phyloP scores from a whole-genome alignment of 2,329 filamentous ascomycete genomes.

The Ophiocordyceps camponoti-rufipedis region DNA sequence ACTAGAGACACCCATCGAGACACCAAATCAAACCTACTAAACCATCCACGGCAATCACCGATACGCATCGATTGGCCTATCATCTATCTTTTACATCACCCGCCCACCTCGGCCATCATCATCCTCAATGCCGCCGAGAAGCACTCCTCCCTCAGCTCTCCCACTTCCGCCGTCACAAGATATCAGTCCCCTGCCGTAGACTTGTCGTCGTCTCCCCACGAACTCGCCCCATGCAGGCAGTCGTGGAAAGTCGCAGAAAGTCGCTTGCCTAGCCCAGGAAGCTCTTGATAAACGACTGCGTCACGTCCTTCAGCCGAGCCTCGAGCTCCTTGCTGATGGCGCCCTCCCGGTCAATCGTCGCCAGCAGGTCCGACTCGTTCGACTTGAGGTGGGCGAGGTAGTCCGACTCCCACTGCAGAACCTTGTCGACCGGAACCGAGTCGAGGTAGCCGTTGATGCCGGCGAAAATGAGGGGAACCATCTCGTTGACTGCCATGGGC shows the following conservation, averaged over 20 bases:
- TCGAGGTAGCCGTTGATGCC: slow-evolving; percentile 98
- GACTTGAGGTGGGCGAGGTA: slow-evolving; percentile 83
- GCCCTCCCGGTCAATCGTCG: slow-evolving; percentile 89
- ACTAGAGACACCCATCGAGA: no score
- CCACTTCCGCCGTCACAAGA: no score
- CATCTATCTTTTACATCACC: no score
- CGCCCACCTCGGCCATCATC: no score
- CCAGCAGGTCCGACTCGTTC: slow-evolving; percentile 71
- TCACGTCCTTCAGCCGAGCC: slow-evolving; percentile 60
- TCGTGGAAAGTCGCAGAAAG: slow-evolving; percentile 9
- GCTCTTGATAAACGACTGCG: slow-evolving; percentile 78
- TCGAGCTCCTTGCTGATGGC: slow-evolving; percentile 89
- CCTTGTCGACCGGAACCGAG: slow-evolving; percentile 72
- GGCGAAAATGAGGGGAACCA: slow-evolving; percentile 98
- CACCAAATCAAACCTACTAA: no score
- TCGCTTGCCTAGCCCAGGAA: slow-evolving; percentile 42
- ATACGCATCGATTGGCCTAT: no score
- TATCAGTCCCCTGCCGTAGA: background rate
- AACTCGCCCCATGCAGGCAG: slow-evolving; percentile 13
- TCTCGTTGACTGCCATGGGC: slow-evolving; percentile 97
- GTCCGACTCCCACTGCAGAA: slow-evolving; percentile 85
- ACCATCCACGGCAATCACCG: no score
- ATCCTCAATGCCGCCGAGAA: no score
- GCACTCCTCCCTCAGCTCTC: no score
- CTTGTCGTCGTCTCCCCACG: slow-evolving; percentile 13